These are phyloP conservation scores for Elymus sibiricus DNA, from an alignment of 176 grass and related monocot species.

Conservation along the genomic window DNA sequence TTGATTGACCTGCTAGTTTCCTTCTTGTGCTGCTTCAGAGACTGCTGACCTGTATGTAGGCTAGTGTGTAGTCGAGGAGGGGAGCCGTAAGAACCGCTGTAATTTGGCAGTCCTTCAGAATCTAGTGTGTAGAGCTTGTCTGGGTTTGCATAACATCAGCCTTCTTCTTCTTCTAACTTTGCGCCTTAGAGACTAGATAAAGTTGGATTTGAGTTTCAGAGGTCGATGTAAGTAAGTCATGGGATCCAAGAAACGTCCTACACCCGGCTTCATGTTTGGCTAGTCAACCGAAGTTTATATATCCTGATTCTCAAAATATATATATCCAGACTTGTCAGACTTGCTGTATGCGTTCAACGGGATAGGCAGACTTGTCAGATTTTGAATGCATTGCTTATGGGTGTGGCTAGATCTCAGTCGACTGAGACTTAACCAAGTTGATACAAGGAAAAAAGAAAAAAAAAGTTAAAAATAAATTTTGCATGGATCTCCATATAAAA, in stretches of 20 bases:
- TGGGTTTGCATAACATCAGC: slow-evolving; percentile 12
- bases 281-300: neutral
- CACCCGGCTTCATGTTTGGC: neutral
- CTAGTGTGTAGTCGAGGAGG: neutral
- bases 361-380: neutral
- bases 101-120: slow-evolving; percentile 1
- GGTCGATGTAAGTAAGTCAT: neutral
- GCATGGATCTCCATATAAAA: too few relatives aligned
- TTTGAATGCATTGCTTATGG: neutral
- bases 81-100: slow-evolving; percentile 10
- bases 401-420: too few relatives aligned
- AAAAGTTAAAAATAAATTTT: too few relatives aligned
- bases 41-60: slow-evolving; percentile 37
- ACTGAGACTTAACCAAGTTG: too few relatives aligned
- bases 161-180: neutral
- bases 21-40: neutral
- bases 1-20: slow-evolving; percentile 18
- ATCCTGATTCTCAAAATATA: too few relatives aligned
- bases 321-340: too few relatives aligned
- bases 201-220: neutral
- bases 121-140: slow-evolving; percentile 22
- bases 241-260: neutral
- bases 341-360: neutral
- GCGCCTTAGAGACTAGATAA: neutral
- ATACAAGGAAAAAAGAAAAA: too few relatives aligned